These are phyloP conservation scores for Tinospora cordifolia DNA, from an alignment of 164 flowering plant genomes.

Conservation along the genomic window DNA sequence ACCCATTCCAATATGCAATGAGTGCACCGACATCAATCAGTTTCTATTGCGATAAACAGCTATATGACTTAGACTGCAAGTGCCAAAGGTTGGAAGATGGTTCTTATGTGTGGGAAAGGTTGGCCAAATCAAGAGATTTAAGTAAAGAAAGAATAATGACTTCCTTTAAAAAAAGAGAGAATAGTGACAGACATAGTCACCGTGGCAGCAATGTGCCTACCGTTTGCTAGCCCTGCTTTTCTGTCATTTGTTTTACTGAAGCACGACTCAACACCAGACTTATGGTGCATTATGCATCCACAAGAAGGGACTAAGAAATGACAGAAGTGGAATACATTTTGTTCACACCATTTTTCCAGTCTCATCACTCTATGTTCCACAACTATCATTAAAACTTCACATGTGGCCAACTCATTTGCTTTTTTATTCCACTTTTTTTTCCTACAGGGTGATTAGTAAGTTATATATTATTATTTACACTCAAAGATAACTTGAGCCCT, in stretches of 20 bases:
- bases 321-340: neutral
- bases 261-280: slow-evolving; percentile 19
- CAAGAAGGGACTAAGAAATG: neutral
- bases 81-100: slow-evolving; percentile 29
- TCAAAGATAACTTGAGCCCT: too few species aligned
- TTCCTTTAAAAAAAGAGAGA: slow-evolving; percentile 18
- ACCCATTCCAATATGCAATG: slow-evolving; percentile 26
- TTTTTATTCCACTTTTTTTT: too few species aligned
- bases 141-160: slow-evolving; percentile 17
- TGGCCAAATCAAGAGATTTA: slow-evolving; percentile 18
- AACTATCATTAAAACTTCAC: too few species aligned
- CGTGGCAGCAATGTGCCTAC: slow-evolving; percentile 21
- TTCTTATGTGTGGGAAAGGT: slow-evolving; percentile 29
- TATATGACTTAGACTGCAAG: slow-evolving; percentile 20
- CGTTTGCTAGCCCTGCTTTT: slow-evolving; percentile 28
- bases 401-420: too few species aligned
- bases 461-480: too few species aligned
- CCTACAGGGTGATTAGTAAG: too few species aligned
- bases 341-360: neutral
- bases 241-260: slow-evolving; percentile 26
- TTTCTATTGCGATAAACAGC: slow-evolving; percentile 23
- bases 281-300: neutral
- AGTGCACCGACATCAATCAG: slow-evolving; percentile 28
- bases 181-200: slow-evolving; percentile 19
- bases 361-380: neutral